Evolutionary conservation across 23 red algal species (phyloP).

Genomic region (Pyropia haitanensis): DNA sequence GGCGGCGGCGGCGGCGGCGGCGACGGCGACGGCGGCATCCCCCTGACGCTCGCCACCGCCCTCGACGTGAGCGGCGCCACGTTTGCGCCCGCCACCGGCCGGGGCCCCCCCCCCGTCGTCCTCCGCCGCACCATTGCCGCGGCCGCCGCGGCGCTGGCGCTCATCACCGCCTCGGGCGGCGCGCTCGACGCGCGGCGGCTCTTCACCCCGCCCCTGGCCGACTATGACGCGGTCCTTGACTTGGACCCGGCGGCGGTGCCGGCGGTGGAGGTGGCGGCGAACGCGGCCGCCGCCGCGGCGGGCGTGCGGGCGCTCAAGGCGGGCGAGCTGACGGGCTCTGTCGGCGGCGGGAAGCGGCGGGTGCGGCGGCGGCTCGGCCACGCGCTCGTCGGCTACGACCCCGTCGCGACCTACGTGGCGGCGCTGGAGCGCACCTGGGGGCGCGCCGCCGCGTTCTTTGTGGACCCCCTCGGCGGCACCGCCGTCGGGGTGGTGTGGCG

Average conservation of each 20-base stretch:
- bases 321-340: too few relatives aligned
- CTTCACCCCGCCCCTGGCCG: slow-evolving; percentile 14
- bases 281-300: too few relatives aligned
- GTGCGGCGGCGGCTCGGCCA: slow-evolving; percentile 2
- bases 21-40: slow-evolving; percentile 4
- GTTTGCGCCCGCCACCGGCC: slow-evolving; percentile 8
- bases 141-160: neutral
- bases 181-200: slow-evolving; percentile 2
- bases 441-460: slow-evolving; percentile 29
- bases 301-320: too few relatives aligned
- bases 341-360: neutral
- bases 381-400: slow-evolving; percentile 29
- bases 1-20: neutral
- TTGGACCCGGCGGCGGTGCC: slow-evolving; percentile 13
- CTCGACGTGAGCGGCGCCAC: slow-evolving; percentile 1
- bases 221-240: slow-evolving; percentile 16
- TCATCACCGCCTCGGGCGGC: neutral
- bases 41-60: slow-evolving; percentile 8
- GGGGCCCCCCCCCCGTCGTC: slow-evolving; percentile 3
- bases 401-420: slow-evolving; percentile 5
- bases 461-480: slow-evolving; percentile 10
- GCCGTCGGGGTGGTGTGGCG: slow-evolving; percentile 38
- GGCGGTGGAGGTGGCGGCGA: slow-evolving; percentile 8
- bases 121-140: slow-evolving; percentile 10
- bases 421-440: slow-evolving; percentile 21